Base-by-base conservation (phyloP, 225 moss, liverwort and hornwort species). In the Polytrichum commune region DNA sequence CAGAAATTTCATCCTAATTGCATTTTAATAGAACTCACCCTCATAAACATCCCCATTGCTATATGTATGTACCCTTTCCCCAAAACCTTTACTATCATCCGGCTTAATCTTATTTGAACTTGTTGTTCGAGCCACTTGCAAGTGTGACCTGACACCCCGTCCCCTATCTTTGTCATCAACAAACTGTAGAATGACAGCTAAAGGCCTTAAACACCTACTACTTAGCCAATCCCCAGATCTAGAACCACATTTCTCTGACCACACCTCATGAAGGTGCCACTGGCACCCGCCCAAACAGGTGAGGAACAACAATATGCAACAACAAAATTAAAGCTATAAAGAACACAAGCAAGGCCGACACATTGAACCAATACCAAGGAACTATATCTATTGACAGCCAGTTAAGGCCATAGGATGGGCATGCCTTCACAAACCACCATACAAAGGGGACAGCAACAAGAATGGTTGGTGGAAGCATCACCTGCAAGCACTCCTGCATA, bases 41-140 rank as follows among this genome's bases (percentile, higher is more conserved):
- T 95, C 95, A 71, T 88, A 95, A 8, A 93, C 88, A 74, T 95
- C 95, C 73, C 93, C 93, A 71, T 95, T 95, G 93, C 93, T 93
- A 35, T 93, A 95, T 8, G 83, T 86, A 62, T 95, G 95, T 23
- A 95, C 89, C 8, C 93, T 91, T 78, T 93, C 91, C 54, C 89
- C 93, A 56, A 65, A 91, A 20, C 77, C 73, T 73, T 89, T 87
- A 62, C 79, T 89, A 79, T 93, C 86, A 38, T 83, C 88, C 7
- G 81, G 46, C 74, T 70, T 87, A 23, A 72, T 20, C 23, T 68
- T 71, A 19, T 76, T 84, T 62, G 77, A 81, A 64, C 89, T 77
- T 57, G 86, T 77, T 29, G 83, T 88, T 75, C 80, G 85, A 0
- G 86, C 85, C 25, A 81, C 91, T 22, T 81, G 83, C 29, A 77